Evolutionary conservation across 2,329 filamentous ascomycete species (phyloP), one percentile per base, ranked within the genome.

Genomic region (Talaromyces atroroseus): DNA sequence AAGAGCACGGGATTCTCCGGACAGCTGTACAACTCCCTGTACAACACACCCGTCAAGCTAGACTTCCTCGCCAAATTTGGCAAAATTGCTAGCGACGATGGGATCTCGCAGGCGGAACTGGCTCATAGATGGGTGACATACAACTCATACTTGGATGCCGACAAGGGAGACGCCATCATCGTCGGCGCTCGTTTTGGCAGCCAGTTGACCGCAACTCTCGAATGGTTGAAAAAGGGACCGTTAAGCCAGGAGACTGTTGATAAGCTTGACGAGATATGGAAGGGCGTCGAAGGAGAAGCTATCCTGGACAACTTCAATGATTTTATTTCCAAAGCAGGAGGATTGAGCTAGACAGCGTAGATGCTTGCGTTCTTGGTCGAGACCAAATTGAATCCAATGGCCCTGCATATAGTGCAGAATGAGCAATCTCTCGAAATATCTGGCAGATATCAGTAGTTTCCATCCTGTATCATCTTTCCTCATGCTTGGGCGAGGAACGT

Each of bases 121-220:
- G 69, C 68, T 5, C 70, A 68, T 59, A 57, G 71, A 45, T 72
- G 70, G 69, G 59, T 71, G 2, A 58, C 56, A 24, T 69, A 65
- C 47, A 62, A 72, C 48, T 65, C 61, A 2, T 49, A 48, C 21
- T 52, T 72, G 56, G 64, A 65, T 10, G 51, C 24, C 5, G 60
- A 61, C 42, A 42, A 60, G 47, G 67, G 67, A 0, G 70, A 73
- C 63, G 66, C 61, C 2, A 59, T 72, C 11, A 66, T 74, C 26
- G 38, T 70, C 51, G 67, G 67, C 5, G 61, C 64, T 2, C 38
- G 49, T 23, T 51, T 24, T 46, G 21, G 26, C 6, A 24, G 34
- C 20, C 44, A 53, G 2, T 46, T 57, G 36, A 38, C 14, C 3
- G 38, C 12, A 8, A 53, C 55, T 7, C 20, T 57, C 12, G 24